Base-by-base conservation (phyloP, 1,139 yeast species). In the Saccharomyces hybrid region DNA sequence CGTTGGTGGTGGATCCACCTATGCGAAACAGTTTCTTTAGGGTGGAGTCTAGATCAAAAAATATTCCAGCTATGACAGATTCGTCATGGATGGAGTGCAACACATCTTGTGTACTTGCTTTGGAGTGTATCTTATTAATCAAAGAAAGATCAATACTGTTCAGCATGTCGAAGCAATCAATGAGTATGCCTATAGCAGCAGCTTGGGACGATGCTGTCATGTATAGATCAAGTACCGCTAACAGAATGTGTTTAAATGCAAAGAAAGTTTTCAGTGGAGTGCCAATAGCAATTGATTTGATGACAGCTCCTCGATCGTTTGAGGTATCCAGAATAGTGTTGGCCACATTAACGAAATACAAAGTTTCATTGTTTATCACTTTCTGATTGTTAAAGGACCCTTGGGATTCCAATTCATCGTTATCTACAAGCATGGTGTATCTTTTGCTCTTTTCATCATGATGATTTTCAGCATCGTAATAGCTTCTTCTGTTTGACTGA, bases 151-250 rank as follows among this genome's bases (percentile, higher is more conserved):
- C 68, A 2, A 65, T 44, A 41, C 64, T 61, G 55, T 67, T 66
- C n/a, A 66, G 49, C 59, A 65, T 55, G 9, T 57, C 53, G 29
- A 60, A 65, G 48, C 62, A 61, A 42, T 64, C 66, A 19, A 53
- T 53, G 21, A 66, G 51, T 11, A 62, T 48, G 4, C 50, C 53
- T 12, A 57, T 38, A 4, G 55, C 49, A 21, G 49, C 53, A 12
- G 50, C 48, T 48, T 53, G 27, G 19, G 69, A 66, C 59, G 44
- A 6, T 2, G 44, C 44, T 16, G 54, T 68, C 76, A 59, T 79
- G 74, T 51, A 79, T 81, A 44, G 78, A 80, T 61, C 85, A 79
- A 70, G 78, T 74, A 60, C 78, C 69, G 53, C 68, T 55, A 49
- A 55, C 53, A 64, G 65, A 56, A 63, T 24, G 2, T 68, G 65